Conservation (phyloP, 2,329 filamentous ascomycete genomes). For the Chlorencoelia australis region DNA sequence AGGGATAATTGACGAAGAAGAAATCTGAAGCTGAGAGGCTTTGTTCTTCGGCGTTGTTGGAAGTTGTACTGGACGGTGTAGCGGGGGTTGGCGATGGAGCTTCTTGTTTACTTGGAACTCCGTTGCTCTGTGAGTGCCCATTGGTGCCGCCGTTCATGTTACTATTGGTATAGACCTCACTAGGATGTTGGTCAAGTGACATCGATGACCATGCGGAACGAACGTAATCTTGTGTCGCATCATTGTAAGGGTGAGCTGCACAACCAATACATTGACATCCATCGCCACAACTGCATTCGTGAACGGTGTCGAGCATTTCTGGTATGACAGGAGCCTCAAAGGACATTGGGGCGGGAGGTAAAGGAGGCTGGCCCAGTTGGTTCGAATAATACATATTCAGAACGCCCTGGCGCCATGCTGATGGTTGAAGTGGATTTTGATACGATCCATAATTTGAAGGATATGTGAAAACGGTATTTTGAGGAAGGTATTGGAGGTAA, state of each 20-base stretch:
- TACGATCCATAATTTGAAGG: conserved; percentile 45
- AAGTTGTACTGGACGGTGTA: conserved; percentile 22
- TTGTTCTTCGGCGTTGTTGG: conserved; percentile 36
- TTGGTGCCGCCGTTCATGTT: conserved; percentile 11
- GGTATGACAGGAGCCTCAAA: conserved; percentile 29
- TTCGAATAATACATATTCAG: conserved; percentile 30
- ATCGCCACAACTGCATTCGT: conserved; percentile 54
- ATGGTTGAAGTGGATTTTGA: conserved; percentile 44
- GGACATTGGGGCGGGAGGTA: conserved; percentile 9
- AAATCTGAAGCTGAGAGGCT: conserved; percentile 39
- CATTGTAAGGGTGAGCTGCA: conserved; percentile 57
- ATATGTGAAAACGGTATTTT: conserved; percentile 43
- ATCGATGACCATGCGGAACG: conserved; percentile 33
- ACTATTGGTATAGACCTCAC: conserved; percentile 14
- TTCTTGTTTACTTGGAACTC: conserved; percentile 6
- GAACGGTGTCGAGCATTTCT: conserved; percentile 23
- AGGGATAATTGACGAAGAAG: conserved; percentile 49
- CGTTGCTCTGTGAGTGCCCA: conserved; percentile 2
- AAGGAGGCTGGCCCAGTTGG: conserved; percentile 18
- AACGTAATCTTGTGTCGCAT: conserved; percentile 46
- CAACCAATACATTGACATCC: conserved; percentile 59
- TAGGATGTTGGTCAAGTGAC: conserved; percentile 12
- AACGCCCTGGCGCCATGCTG: conserved; percentile 41
- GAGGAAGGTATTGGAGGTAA: conserved; percentile 21
- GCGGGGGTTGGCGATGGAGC: conserved; percentile 20